Evolutionary conservation across 345 rosid species (phyloP), one percentile per base, ranked within the genome.

Genomic region (Moricandia moricandioides): DNA sequence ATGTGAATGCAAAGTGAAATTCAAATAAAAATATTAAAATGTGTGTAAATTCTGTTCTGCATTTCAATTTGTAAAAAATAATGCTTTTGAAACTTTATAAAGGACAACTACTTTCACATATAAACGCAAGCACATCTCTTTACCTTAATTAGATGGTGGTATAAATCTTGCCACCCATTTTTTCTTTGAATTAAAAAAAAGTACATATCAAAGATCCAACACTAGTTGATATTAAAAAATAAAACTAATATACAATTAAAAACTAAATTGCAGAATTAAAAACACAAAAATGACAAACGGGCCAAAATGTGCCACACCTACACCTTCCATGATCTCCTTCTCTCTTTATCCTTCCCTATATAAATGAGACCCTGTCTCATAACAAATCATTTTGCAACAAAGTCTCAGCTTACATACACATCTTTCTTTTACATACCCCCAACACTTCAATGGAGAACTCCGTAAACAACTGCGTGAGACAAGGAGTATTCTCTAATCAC

Each of bases 371-470:
- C 62, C 11, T 7, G 49, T 40, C 51, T 7, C 17, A 14, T 30
- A 16, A 57, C 76, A 71, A 26, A 65, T 34, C 66, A 77, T 71
- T 77, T 64, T 67, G 24, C 66, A 77, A 70, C 34, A 57, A 29
- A 70, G 67, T 40, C 75, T n/a, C 59, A 69, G 29, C 73, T 60
- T 43, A 45, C 67, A 45, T 33, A 60, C 62, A 49, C 54, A 68
- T 4, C 30, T 67, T 65, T 17, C 34, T 57, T 66, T 56, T 40
- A n/a, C 65, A 65, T 8, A 24, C 67, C 55, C 80, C 72, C 62
- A 77, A 70, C 71, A 76, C 80, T 77, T 70, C 75, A 77, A 77
- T 77, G 80, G 80, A 77, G 37, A 70, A 70, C 71, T 77, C 75
- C 16, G 18, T 60, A 12, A 74, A 66, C 72, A 59, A 57, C 16